Evolutionary conservation across 768 basidiomycete species (phyloP).

Genomic region (Artomyces pyxidatus): DNA sequence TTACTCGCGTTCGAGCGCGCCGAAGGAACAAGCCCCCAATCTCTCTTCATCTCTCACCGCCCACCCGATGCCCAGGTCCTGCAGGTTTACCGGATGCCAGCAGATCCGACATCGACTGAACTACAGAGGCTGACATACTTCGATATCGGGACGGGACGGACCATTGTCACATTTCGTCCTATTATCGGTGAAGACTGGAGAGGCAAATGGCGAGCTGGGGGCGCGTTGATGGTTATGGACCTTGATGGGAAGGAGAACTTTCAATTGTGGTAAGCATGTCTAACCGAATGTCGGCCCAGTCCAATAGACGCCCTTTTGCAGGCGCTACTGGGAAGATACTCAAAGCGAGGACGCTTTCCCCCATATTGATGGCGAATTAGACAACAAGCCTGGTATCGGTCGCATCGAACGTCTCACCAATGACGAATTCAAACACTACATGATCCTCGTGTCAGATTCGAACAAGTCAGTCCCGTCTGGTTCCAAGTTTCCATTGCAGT

Average conservation of each 20-base stretch:
- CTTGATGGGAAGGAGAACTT: constrained; percentile 32
- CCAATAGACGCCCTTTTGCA: constrained; percentile 4
- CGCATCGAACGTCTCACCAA: constrained; percentile 36
- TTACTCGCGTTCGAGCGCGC: constrained; percentile 1
- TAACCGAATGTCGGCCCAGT: background rate
- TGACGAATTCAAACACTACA: constrained; percentile 27
- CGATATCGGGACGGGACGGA: constrained; percentile 30
- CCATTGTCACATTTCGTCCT: constrained; percentile 24
- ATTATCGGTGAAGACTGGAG: constrained; percentile 35
- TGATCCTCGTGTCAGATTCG: constrained; percentile 25
- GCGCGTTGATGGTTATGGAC: constrained; percentile 32
- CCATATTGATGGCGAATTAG: constrained; percentile 29
- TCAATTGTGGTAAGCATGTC: constrained; percentile 29
- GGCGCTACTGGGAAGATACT: constrained; percentile 37
- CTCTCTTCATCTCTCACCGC: constrained; percentile 30
- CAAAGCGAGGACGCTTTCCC: constrained; percentile 22
- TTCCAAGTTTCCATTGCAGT: background rate
- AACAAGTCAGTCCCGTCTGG: constrained; percentile 24
- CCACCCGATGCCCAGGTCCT: constrained; percentile 31
- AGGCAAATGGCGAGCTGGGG: constrained; percentile 28
- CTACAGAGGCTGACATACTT: constrained; percentile 32
- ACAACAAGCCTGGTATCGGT: constrained; percentile 31
- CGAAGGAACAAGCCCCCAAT: constrained; percentile 8
- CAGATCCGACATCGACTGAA: constrained; percentile 19
- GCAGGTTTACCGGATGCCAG: constrained; percentile 29